Evolutionary conservation across 345 rosid species (phyloP), one percentile per base, ranked within the genome.

Genomic region (Rhodamnia rubescens): DNA sequence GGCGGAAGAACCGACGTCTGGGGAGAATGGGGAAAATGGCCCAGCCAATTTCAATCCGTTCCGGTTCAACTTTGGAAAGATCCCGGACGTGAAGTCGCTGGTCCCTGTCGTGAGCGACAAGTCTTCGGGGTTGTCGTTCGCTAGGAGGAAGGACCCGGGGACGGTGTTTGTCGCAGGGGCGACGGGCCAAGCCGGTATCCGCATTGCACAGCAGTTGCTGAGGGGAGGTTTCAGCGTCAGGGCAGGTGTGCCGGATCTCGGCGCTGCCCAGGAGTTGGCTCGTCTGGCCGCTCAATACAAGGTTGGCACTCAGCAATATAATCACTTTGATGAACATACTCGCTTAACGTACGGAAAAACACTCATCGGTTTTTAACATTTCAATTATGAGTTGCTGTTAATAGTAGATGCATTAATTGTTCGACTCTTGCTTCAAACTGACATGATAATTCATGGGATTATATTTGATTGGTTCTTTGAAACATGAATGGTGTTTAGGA

Each of bases 161-260:
- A 95, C 98, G 8, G 98, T 97, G 81, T 97, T 93, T 58, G 98
- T 97, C 36, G 98, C 99, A 4, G 98, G 98, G 53, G 99, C 99
- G 16, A 93, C 98, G 1, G 99, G 99, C 50, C 98, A 93, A 91
- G 98, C 92, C 2, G 99, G 99, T 42, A 82, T 95, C 86, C 96
- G 98, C 84, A 95, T 95, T 86, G 93, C 96, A 2, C 98, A 92
- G 86, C 85, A 89, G 42, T 88, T 97, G 82, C 85, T 97, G 87
- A 93, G 98, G 32, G 89, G 92, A 85, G 99, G 99, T 9, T 97
- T 95, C 84, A 90, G 90, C 26, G 99, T 97, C 52, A 87, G 99
- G 86, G 98, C 98, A 47, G 99, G 98, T 11, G 99, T 97, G 83
- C 91, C 98, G 3, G 94, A 94, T 85, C 96, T 97, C 14, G 93